Evolutionary conservation across 2,329 filamentous ascomycete genomes (phyloP).

Genomic region (Massarina eburnea): DNA sequence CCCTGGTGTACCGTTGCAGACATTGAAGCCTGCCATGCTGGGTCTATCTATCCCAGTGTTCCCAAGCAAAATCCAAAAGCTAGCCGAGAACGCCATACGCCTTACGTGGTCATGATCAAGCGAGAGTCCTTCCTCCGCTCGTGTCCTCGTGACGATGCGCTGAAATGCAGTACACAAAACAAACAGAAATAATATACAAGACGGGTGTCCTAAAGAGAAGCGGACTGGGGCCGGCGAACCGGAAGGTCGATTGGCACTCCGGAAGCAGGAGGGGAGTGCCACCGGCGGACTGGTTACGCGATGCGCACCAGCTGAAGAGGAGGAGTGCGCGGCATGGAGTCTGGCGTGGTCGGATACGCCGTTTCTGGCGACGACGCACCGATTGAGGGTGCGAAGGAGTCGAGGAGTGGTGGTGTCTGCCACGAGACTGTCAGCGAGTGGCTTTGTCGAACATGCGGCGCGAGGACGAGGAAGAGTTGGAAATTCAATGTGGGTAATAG

Average conservation of each 20-base stretch:
- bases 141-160: conserved; percentile 31
- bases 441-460: conserved; percentile 31
- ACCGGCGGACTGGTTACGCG: conserved; percentile 17
- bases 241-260: neutral
- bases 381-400: conserved; percentile 68
- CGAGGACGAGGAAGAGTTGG: conserved; percentile 28
- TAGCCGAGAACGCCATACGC: conserved; percentile 27
- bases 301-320: conserved; percentile 45
- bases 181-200: conserved; percentile 30
- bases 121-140: conserved; percentile 28
- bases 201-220: conserved; percentile 16
- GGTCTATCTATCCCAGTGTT: conserved; percentile 18
- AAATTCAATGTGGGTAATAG: conserved; percentile 38
- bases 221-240: neutral
- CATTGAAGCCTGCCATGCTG: conserved; percentile 15
- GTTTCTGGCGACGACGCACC: conserved; percentile 47
- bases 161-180: conserved; percentile 42
- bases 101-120: conserved; percentile 28
- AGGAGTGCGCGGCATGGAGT: conserved; percentile 73
- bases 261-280: conserved; percentile 5
- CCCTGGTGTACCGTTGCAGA: conserved; percentile 5
- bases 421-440: conserved; percentile 38
- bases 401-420: conserved; percentile 76
- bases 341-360: conserved; percentile 63
- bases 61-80: conserved; percentile 7